These are phyloP conservation scores for Leucosporidium scottii DNA, from an alignment of 768 basidiomycete species.

Conservation along the genomic window DNA sequence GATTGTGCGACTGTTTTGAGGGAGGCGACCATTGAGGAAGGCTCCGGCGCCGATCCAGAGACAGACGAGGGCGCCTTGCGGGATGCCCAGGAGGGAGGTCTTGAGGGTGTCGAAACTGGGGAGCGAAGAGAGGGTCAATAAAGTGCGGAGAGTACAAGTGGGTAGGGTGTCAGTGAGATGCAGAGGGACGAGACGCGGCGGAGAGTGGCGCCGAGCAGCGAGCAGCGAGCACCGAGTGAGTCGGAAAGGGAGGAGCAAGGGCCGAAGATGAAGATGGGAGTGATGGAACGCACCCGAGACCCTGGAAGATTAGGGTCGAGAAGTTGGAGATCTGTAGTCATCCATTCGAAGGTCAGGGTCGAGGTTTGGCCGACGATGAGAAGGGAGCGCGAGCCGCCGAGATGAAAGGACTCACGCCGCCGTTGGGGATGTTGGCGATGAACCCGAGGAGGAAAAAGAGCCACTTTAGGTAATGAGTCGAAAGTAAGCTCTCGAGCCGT, in stretches of 20 bases:
- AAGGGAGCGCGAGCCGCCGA: too few relatives aligned
- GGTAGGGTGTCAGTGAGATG: too few relatives aligned
- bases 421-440: constrained; percentile 7
- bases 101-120: constrained; percentile 37
- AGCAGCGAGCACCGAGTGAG: too few relatives aligned
- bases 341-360: too few relatives aligned
- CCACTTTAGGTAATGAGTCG: background rate
- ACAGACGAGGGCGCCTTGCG: constrained; percentile 40
- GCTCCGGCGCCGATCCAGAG: constrained; percentile 41
- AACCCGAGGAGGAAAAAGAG: constrained; percentile 11
- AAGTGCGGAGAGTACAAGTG: too few relatives aligned
- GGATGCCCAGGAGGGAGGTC: constrained; percentile 42
- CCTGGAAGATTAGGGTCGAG: constrained; percentile 23
- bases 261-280: too few relatives aligned
- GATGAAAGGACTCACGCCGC: constrained; percentile 29
- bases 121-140: too few relatives aligned
- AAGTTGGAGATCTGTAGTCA: constrained; percentile 39
- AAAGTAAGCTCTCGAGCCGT: too few relatives aligned
- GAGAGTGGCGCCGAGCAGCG: too few relatives aligned
- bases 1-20: constrained; percentile 36
- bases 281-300: constrained; percentile 17
- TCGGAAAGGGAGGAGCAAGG: too few relatives aligned
- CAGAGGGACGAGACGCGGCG: too few relatives aligned
- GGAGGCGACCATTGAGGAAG: constrained; percentile 38
- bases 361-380: too few relatives aligned